Percentiles rank a stretch among this genome's conserved stretches.
These are phyloP conservation scores for Cladosporium sp. DNA, from an alignment of 2,329 filamentous ascomycete genomes.

Conservation along the genomic window DNA sequence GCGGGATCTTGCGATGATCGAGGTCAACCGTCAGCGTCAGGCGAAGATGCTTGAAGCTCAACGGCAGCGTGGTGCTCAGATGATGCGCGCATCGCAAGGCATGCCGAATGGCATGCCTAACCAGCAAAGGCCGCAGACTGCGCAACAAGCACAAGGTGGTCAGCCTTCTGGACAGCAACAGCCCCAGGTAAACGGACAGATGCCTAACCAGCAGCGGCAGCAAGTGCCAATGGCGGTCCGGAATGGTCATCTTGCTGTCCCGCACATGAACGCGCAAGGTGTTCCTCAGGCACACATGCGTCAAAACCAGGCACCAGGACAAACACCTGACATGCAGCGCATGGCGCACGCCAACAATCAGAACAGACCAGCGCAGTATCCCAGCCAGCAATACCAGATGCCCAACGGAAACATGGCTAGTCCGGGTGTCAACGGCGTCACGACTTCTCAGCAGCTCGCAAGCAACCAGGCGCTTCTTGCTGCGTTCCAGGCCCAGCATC, in stretches of 20 bases:
- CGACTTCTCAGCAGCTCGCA: constrained; percentile 29
- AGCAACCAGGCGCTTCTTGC: constrained; percentile 27
- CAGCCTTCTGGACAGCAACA: constrained; percentile 22
- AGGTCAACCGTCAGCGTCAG: constrained; percentile 54
- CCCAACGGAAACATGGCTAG: constrained; percentile 24
- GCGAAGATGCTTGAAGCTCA: constrained; percentile 53
- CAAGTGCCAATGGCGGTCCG: constrained; percentile 43
- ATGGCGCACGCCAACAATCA: constrained; percentile 23
- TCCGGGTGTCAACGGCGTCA: constrained; percentile 24
- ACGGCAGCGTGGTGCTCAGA: constrained; percentile 34
- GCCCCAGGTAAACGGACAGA: constrained; percentile 27
- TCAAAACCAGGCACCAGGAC: constrained; percentile 17
- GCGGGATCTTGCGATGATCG: constrained; percentile 63
- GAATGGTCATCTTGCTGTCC: constrained; percentile 46
- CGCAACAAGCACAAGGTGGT: constrained; percentile 20
- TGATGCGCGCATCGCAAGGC: constrained; percentile 33
- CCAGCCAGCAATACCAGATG: constrained; percentile 22
- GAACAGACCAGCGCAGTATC: constrained; percentile 23
- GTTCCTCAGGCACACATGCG: constrained; percentile 57
- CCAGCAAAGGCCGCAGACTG: constrained; percentile 23
- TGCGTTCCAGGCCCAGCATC: constrained; percentile 22
- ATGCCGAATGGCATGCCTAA: constrained; percentile 26
- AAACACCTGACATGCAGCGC: constrained; percentile 19
- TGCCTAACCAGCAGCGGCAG: constrained; percentile 33
- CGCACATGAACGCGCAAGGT: constrained; percentile 48